Evolutionary conservation across 164 flowering plant genomes (phyloP).

Genomic region (Stephania yunnanensis): DNA sequence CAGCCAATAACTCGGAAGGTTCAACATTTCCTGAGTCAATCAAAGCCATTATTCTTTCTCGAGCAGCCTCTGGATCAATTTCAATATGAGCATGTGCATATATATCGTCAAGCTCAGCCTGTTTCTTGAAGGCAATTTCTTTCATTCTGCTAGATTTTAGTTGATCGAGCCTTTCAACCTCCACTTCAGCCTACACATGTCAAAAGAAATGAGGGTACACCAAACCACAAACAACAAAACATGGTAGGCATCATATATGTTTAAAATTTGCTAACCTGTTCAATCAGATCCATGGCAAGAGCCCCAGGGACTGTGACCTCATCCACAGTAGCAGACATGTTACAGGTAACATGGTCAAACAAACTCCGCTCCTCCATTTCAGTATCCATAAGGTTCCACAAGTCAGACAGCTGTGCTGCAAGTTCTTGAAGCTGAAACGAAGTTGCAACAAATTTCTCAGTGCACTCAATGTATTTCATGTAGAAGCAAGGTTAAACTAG

Average conservation of each 20-base stretch:
- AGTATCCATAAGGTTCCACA: constrained; percentile 99
- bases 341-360: constrained; percentile 90
- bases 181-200: constrained; percentile 70
- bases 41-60: constrained; percentile 66
- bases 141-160: constrained; percentile 94
- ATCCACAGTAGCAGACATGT: constrained; percentile 82
- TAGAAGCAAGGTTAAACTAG: background rate
- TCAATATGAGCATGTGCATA: constrained; percentile 80
- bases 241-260: background rate
- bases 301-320: constrained; percentile 87
- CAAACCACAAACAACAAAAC: background rate
- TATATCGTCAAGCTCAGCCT: constrained; percentile 87
- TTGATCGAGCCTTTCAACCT: constrained; percentile 94
- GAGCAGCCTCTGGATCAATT: constrained; percentile 76
- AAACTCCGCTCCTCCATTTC: constrained; percentile 64
- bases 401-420: constrained; percentile 73
- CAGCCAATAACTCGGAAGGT: constrained; percentile 82
- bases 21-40: constrained; percentile 91
- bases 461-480: background rate
- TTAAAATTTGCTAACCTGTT: constrained; percentile 54
- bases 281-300: constrained; percentile 86
- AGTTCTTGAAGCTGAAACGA: constrained; percentile 84
- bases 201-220: constrained; percentile 7
- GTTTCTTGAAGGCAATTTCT: constrained; percentile 89
- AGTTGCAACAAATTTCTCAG: background rate